Base-by-base conservation (phyloP, 768 basidiomycete species). In the Boletus sensibilis region DNA sequence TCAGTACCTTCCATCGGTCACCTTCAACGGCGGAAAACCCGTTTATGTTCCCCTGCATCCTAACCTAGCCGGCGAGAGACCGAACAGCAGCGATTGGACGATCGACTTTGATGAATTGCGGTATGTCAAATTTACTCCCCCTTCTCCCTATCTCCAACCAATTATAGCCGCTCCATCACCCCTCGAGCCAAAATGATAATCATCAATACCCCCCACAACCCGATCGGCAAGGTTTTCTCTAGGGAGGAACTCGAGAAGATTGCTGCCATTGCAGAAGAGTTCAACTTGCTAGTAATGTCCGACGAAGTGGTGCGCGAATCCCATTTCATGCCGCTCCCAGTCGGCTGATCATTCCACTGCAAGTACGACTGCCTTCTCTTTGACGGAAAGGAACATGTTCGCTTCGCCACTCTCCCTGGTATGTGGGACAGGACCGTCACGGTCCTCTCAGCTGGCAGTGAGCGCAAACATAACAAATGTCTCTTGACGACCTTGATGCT, bases 381-480 rank as follows among this genome's bases (percentile, higher is more conserved):
- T 63, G 92, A 94, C 63, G 84, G 80, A 35, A 87, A 88, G 65
- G 87, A 96, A 65, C 97, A 99, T 71, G 78, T 94, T 52, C 87
- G 96, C 52, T 89, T 98, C 64, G 95, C 96, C 4, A 92, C 78
- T 35, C 80, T 99, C n/a, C 95, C 94, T 6, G 92, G 94, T 21
- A 97, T 98, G 92, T 98, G 95, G 95, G 92, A 98, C 62, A 86
- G 97, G 42, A 99, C 97, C 0, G 86, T 99, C 41, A 98, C 96
- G 8, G 92, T 98, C 52, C 86, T 90, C 39, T 95, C 93, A n/a
- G 95, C 92, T 29, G 94, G 94, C 63, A 96, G 93, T 93, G 73
- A 76, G 86, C 73, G 6, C 18, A 34, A 40, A 50, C 12, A 33
- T 11, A 37, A 27, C 0, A 29, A 21, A 34, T 35, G 33, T 38